Evolutionary conservation across 1,139 yeast species (phyloP).

Genomic region (Saccharomyces hybrid): DNA sequence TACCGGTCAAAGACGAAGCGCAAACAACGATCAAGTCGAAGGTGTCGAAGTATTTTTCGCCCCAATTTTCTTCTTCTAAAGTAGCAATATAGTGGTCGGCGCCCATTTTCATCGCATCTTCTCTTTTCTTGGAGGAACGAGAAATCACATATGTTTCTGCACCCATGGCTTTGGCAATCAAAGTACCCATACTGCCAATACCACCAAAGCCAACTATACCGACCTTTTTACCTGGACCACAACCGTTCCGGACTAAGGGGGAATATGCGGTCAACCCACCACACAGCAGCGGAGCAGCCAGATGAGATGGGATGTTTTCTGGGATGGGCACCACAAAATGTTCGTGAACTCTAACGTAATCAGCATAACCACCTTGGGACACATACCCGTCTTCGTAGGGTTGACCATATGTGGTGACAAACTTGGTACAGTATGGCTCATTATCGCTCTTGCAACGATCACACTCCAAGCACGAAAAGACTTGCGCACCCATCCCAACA

Average conservation of each 20-base stretch:
- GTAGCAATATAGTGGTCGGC: constrained; percentile 48
- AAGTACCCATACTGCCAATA: constrained; percentile 52
- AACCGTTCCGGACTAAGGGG: constrained; percentile 40
- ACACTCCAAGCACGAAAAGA: constrained; percentile 41
- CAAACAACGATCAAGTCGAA: constrained; percentile 45
- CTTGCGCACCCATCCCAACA: constrained; percentile 49
- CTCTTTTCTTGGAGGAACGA: constrained; percentile 41
- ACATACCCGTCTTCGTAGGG: constrained; percentile 39
- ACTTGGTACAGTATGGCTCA: constrained; percentile 41
- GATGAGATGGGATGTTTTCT: constrained; percentile 35
- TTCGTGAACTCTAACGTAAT: constrained; percentile 42
- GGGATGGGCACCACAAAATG: constrained; percentile 44
- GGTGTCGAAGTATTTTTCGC: constrained; percentile 28
- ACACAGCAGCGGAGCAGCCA: constrained; percentile 46
- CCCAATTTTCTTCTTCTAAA: constrained; percentile 38
- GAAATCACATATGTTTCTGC: constrained; percentile 51
- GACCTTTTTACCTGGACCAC: constrained; percentile 39
- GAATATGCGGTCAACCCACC: constrained; percentile 48
- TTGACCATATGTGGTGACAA: constrained; percentile 39
- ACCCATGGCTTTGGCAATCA: constrained; percentile 50
- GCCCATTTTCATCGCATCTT: constrained; percentile 46
- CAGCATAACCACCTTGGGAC: constrained; percentile 49
- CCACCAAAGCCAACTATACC: constrained; percentile 57
- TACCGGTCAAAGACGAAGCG: constrained; percentile 40
- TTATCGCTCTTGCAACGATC: constrained; percentile 37